Base-by-base conservation (phyloP, 2,329 filamentous ascomycete species). In the Rutstroemia sp. region DNA sequence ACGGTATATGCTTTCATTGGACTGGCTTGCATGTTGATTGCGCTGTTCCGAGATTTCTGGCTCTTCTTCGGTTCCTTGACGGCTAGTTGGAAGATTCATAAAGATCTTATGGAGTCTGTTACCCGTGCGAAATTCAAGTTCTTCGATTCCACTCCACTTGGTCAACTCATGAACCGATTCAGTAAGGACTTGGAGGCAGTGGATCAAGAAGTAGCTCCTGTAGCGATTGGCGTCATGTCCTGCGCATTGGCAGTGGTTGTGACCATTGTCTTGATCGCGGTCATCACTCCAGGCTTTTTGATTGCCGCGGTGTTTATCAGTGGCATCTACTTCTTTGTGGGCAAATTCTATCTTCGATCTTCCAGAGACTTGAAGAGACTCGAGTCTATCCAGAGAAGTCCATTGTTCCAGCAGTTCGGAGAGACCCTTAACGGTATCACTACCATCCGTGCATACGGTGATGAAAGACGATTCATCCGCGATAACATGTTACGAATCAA, bases 111-210 rank as follows among this genome's bases (percentile, higher is more conserved):
- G 70, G 78, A 82, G 27, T 79, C 87, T 1, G 84, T 99, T 23
- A 87, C 89, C 14, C 84, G 92, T 63, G 94, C 94, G 30, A 92
- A 91, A 69, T 97, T 99, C 78, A 91, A 89, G 69, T 99, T 99
- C 75, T 99, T 99, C 67, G 94, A 99, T 68, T 88, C 92, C 1
- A 99, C 94, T 0, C 94, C 94, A 2, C 81, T 97, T 0, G 94
- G 94, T 12, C 92, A 96, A 72, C 79, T 99, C 66, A 97, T 97
- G 86, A 99, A 99, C 72, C 84, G 94, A 19, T 99, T 99, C 74
- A 97, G 92, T 70, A 97, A 97, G 72, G 94, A 99, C 70, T 82
- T 99, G 14, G 92, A 99, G 70, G 85, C 91, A 10, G 80, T 99
- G 19, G 94, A 99, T 64, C 94, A 99, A 70, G 94, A 99, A 71